Conservation (phyloP, 176 grass and related monocot genomes). For the Ananas comosus region DNA sequence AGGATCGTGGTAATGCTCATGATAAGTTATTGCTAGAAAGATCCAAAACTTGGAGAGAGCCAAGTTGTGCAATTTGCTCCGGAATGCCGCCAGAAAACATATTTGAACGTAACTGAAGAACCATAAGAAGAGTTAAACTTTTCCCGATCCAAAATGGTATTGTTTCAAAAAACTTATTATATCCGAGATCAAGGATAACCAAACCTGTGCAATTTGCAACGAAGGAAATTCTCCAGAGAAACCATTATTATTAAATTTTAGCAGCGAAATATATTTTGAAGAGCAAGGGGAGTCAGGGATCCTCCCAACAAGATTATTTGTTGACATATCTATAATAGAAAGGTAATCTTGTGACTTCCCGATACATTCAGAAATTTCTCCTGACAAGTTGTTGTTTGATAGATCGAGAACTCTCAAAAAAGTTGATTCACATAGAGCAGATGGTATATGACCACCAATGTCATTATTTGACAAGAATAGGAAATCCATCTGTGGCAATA, state of each 20-base stretch:
- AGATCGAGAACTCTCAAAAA: not conserved
- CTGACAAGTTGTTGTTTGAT: no score
- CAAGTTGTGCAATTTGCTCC: not conserved
- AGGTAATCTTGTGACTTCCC: not conserved
- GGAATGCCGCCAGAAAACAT: constrained; percentile 4
- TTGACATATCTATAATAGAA: constrained; percentile 24
- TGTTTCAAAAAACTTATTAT: constrained; percentile 23
- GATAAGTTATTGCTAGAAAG: not conserved
- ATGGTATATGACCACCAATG: no score
- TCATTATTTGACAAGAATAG: no score
- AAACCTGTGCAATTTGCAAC: not conserved
- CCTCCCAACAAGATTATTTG: constrained; percentile 32
- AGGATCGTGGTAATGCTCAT: no score
- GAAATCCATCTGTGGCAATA: no score
- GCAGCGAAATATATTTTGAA: no score
- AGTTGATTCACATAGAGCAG: no score
- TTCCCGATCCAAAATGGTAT: constrained; percentile 35
- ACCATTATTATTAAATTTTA: no score
- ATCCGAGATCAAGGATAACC: constrained; percentile 24
- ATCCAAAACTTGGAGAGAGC: constrained; percentile 21
- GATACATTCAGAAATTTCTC: not conserved
- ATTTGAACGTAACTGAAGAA: constrained; percentile 25
- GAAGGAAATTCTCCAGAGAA: no score
- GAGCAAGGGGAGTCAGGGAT: no score
- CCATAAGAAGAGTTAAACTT: not conserved